Percentiles rank a stretch among this genome's conserved stretches.
Conservation (phyloP, 2,329 filamentous ascomycete species). For the Trichoderma sp. region DNA sequence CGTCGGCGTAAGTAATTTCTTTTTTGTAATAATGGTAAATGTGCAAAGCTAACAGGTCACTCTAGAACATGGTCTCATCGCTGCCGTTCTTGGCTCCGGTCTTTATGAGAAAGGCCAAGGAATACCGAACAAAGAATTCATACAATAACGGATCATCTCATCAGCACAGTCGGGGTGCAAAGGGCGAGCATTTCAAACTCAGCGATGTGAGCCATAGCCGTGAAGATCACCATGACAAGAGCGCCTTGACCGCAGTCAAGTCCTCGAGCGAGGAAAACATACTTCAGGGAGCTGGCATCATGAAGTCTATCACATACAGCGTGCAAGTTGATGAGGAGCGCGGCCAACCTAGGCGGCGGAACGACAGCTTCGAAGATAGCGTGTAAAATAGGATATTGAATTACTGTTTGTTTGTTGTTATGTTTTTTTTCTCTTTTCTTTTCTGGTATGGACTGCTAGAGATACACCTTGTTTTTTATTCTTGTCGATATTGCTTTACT, state of each 20-base stretch:
- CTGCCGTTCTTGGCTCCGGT: slow-evolving; percentile 51
- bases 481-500: background rate
- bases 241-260: slow-evolving; percentile 31
- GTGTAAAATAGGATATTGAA: background rate
- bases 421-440: background rate
- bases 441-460: background rate
- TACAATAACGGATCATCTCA: slow-evolving; percentile 39
- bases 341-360: slow-evolving; percentile 1
- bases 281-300: slow-evolving; percentile 41
- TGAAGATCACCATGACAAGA: slow-evolving; percentile 34
- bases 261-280: slow-evolving; percentile 48
- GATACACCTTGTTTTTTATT: background rate
- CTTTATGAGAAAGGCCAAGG: slow-evolving; percentile 48
- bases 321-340: slow-evolving; percentile 44
- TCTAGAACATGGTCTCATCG: slow-evolving; percentile 52
- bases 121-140: slow-evolving; percentile 47
- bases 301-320: slow-evolving; percentile 50
- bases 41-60: background rate
- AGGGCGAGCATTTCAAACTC: slow-evolving; percentile 44
- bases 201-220: slow-evolving; percentile 43
- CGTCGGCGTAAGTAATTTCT: slow-evolving; percentile 53
- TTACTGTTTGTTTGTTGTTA: background rate
- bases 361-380: slow-evolving; percentile 18
- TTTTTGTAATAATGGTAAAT: background rate
- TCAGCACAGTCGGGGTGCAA: slow-evolving; percentile 35